Evolutionary conservation across 1,139 yeast species (phyloP).

Genomic region (Meyerozyma athensensis): DNA sequence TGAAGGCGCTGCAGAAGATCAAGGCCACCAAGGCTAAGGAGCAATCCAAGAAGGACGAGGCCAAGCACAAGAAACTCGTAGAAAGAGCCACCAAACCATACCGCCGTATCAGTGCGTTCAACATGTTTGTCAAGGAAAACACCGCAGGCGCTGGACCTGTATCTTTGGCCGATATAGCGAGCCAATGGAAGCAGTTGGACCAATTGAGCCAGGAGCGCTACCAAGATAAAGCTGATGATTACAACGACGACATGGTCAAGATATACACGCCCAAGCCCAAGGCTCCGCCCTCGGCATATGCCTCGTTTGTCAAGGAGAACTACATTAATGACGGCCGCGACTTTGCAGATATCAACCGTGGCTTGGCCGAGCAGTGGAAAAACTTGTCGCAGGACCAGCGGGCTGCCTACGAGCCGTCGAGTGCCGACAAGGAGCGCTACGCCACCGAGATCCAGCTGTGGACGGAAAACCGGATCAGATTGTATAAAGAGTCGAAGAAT

Average conservation of each 20-base stretch:
- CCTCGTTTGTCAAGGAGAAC: slow-evolving; percentile 27
- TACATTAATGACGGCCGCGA: slow-evolving; percentile 21
- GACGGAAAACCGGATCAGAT: slow-evolving; percentile 23
- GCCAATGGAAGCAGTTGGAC: slow-evolving; percentile 21
- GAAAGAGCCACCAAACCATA: slow-evolving; percentile 25
- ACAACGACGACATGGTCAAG: slow-evolving; percentile 23
- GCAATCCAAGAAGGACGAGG: slow-evolving; percentile 6
- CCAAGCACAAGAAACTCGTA: slow-evolving; percentile 17
- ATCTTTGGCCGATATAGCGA: slow-evolving; percentile 15
- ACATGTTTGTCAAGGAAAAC: slow-evolving; percentile 24
- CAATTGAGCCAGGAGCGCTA: slow-evolving; percentile 24
- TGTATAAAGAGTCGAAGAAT: slow-evolving; percentile 14
- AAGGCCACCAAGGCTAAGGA: slow-evolving; percentile 9
- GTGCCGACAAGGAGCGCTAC: slow-evolving; percentile 17
- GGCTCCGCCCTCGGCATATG: slow-evolving; percentile 27
- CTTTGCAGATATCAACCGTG: slow-evolving; percentile 23
- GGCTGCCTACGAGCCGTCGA: slow-evolving; percentile 20
- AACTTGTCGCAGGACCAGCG: slow-evolving; percentile 26
- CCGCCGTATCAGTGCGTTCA: slow-evolving; percentile 26
- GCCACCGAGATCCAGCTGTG: slow-evolving; percentile 22
- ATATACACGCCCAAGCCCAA: slow-evolving; percentile 33
- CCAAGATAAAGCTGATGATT: slow-evolving; percentile 21
- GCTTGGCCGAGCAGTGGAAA: slow-evolving; percentile 28
- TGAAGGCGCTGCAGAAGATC: not conserved
- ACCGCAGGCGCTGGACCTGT: slow-evolving; percentile 10